A percentile compares a stretch with the other conserved stretches of the same genome.
Evolutionary conservation across 805 yeast genomes (phyloP).

Genomic region (Saccharomyces mikatae): DNA sequence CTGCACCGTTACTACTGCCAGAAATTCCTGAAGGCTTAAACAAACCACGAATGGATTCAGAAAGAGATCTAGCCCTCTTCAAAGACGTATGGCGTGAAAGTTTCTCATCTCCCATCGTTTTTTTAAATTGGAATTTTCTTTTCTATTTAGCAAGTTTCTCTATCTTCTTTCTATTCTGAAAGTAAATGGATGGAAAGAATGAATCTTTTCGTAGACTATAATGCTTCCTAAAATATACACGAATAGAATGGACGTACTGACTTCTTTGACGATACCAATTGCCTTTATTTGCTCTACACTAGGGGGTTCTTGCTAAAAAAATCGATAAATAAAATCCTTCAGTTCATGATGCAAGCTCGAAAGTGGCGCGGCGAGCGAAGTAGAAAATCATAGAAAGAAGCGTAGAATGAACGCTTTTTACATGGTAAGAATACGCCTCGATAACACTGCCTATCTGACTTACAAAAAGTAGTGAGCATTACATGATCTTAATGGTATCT

Average conservation of each 20-base stretch:
- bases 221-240: not conserved
- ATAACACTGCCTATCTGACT: not conserved
- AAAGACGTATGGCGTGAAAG: slow-evolving; percentile 5
- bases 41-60: slow-evolving; percentile 23
- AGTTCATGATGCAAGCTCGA: not conserved
- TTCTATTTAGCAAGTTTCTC: not conserved
- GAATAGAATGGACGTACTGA: not conserved
- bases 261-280: not conserved
- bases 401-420: not conserved
- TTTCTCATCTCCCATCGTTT: slow-evolving; percentile 1
- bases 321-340: not conserved
- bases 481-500: not conserved
- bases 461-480: not conserved
- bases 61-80: slow-evolving; percentile 20
- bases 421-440: not conserved
- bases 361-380: not conserved
- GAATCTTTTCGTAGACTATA: not conserved
- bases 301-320: not conserved
- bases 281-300: not conserved
- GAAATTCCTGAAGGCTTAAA: slow-evolving; percentile 9
- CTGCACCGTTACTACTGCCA: not conserved
- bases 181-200: not conserved
- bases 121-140: not conserved
- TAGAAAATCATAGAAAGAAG: not conserved
- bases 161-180: not conserved